A percentile compares a stretch with the other conserved stretches of the same genome.
Conservation (phyloP, 192 early-diverging fungal genomes). For the Backusella macrospora region DNA sequence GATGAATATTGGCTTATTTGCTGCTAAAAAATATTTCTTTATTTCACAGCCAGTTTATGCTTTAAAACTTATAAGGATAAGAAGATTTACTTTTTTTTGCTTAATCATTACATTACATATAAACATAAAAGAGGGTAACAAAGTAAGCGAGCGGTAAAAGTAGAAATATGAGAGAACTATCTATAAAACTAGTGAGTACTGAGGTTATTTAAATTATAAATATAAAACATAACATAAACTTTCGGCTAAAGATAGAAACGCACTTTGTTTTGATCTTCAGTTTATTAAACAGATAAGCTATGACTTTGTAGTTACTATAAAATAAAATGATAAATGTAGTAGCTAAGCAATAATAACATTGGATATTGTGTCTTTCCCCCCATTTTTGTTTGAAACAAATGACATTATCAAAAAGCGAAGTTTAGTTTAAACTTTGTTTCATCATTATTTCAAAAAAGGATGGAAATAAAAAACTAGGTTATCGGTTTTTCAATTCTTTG, state of each 20-base stretch:
- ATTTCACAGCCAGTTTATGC: too few relatives aligned
- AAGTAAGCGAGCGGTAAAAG: neutral
- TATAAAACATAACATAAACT: neutral
- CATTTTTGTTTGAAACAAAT: conserved; percentile 14
- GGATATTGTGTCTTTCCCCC: neutral
- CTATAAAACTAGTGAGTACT: neutral
- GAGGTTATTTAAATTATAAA: neutral
- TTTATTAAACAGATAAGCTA: too few relatives aligned
- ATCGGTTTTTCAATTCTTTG: neutral
- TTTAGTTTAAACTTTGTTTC: conserved; percentile 7
- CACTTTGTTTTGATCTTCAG: too few relatives aligned
- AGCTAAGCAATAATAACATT: neutral
- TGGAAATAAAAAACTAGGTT: neutral
- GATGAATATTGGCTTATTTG: too few relatives aligned
- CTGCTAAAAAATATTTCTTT: too few relatives aligned
- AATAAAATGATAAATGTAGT: neutral
- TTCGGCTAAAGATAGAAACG: neutral
- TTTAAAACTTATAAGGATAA: too few relatives aligned
- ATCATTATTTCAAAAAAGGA: neutral
- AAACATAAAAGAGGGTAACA: neutral
- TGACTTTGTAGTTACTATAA: neutral
- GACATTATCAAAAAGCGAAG: neutral
- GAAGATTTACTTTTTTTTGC: neutral
- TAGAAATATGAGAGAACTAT: neutral
- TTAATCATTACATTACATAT: neutral